Base-by-base conservation (phyloP, 1,139 yeast genomes). In the Sugiyamaella novakii region DNA sequence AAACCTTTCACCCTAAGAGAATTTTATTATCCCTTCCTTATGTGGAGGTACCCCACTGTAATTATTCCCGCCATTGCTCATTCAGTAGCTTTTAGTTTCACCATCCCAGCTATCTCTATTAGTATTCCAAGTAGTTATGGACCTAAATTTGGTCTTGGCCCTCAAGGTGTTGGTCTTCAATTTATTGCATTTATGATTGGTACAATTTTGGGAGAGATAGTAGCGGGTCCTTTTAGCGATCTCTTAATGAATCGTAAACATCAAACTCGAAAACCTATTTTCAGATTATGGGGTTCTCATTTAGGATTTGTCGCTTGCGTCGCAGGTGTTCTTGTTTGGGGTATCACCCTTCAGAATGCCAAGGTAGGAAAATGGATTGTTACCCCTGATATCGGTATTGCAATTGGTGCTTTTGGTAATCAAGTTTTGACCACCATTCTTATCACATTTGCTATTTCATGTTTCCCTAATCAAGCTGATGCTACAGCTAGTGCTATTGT, bases 171-270 rank as follows among this genome's bases (percentile, higher is more conserved):
- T 33, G 59, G 65, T 7, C 58, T 61, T 18, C 68, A 64, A 51
- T 63, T 54, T 46, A 51, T 64, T 34, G 52, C 67, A 3, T 35
- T 64, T 17, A 60, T 64, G 14, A 42, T 64, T 22, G 68, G 68
- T n/a, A 55, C 62, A 11, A 42, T 54, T n/a, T 49, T 64, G 36
- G 68, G 68, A 15, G 68, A 64, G 46, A 41, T 55, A 10, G 38
- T 64, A 14, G 62, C 62, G 8, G 68, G 68, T 25, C 60, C 65
- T 5, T 50, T 58, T 15, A 63, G 67, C 11, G 68, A 64, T 50
- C 53, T 57, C 58, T 60, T 65, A 64, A 63, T 64, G 65, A 50
- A 51, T 27, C 39, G 49, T 7, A 27, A 25, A 44, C 25, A 22
- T 6, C 56, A 39, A 51, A 33, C 14, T 49, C 21, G 46, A 29